Evolutionary conservation across 495 filamentous ascomycete genomes (phyloP), one percentile per base, ranked within the genome.

Genomic region (Aspergillus taichungensis): DNA sequence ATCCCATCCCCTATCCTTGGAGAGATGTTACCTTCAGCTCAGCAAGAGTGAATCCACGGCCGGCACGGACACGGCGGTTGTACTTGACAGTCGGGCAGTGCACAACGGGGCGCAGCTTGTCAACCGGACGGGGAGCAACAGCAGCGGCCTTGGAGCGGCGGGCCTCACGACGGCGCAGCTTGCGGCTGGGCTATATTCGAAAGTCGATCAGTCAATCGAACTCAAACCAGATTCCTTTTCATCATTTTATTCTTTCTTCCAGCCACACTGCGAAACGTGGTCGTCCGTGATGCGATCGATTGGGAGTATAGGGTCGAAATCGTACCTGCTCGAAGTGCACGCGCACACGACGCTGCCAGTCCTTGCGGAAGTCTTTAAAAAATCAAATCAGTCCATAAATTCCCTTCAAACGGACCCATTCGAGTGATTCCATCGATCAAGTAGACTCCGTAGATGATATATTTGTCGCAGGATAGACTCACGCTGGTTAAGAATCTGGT

Each of bases 301-400:
- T 46, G 37, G 34, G 48, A 43, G 9, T 57, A 57, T 44, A 57
- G 40, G 12, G 54, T 63, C 52, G 60, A 56, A 35, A 51, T 45
- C 61, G 61, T 89, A 97, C 91, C 91, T 98, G 92, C 78, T 98
- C 87, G 78, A 98, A 98, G 79, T 97, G 94, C 68, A 81, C 80
- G 73, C 89, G 86, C 59, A 98, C 92, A 75, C 92, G 89, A 72
- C 87, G 85, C 73, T 95, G 89, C 92, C 92, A 98, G 77, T 98
- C 88, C 88, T 98, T 98, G 79, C 88, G 92, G 88, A 98, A 98
- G 73, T 98, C 87, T 91, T 52, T 33, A 48, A 54, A 44, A 61
- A 66, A 35, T 30, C 18, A 37, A 36, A 52, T 71, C 51, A 71
- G 59, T 36, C 45, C 35, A 50, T 52, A 13, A 47, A 44, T 49